Percentiles rank a stretch among this genome's conserved stretches.
These are phyloP conservation scores for Nyctanthes arbortristis DNA, from an alignment of 257 asterid genomes.

Conservation along the genomic window DNA sequence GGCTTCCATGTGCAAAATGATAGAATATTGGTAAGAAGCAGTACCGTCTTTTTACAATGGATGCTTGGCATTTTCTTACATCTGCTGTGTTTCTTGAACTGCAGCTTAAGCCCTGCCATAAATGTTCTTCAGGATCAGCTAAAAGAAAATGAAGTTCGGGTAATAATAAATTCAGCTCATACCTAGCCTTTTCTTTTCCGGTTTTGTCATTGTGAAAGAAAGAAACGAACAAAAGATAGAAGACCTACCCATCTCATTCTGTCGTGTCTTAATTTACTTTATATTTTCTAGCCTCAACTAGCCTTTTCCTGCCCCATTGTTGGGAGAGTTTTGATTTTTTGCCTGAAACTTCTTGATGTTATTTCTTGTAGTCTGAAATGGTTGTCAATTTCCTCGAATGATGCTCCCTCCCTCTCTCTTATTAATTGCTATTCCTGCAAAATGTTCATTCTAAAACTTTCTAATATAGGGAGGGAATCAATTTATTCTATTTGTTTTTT, in stretches of 20 bases:
- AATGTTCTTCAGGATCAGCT: slow-evolving; percentile 78
- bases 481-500: neutral
- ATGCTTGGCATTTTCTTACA: slow-evolving; percentile 18
- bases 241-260: neutral
- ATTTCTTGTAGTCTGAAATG: neutral
- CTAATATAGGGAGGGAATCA: neutral
- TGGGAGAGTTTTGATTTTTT: neutral
- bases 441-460: too few species aligned
- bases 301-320: neutral
- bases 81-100: slow-evolving; percentile 19
- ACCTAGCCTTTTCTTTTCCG: neutral
- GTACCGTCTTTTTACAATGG: neutral
- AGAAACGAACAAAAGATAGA: neutral
- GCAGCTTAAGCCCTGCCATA: slow-evolving; percentile 97
- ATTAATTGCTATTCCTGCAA: too few species aligned
- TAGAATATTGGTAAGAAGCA: slow-evolving; percentile 78
- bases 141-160: slow-evolving; percentile 94
- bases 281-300: neutral
- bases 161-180: slow-evolving; percentile 15
- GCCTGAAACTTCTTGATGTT: neutral
- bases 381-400: neutral
- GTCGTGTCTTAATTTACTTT: neutral
- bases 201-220: neutral
- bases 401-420: neutral
- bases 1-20: slow-evolving; percentile 98